These are phyloP conservation scores for Salinomyces thailandicus DNA, from an alignment of 2,329 filamentous ascomycete species.

Conservation along the genomic window DNA sequence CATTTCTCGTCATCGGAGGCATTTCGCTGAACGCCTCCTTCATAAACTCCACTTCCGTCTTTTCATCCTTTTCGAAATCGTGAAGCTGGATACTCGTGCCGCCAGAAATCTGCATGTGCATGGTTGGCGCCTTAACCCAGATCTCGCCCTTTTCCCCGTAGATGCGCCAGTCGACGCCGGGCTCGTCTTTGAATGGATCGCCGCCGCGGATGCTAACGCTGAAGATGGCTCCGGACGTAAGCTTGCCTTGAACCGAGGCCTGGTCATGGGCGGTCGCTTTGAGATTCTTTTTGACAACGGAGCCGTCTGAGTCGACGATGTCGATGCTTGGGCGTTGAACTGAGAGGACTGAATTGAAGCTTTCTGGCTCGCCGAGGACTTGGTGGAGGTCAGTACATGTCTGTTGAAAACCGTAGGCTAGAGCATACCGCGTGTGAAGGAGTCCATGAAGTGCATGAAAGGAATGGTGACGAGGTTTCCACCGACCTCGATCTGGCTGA, in stretches of 20 bases:
- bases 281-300: constrained; percentile 1
- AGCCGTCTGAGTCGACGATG: constrained; percentile 7
- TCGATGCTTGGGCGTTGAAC: constrained; percentile 12
- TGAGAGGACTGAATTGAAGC: constrained; percentile 11
- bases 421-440: too few species aligned
- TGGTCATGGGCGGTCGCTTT: constrained; percentile 18
- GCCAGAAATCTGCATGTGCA: constrained; percentile 11
- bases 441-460: constrained; percentile 9
- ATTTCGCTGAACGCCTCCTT: constrained; percentile 31
- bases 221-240: constrained; percentile 11
- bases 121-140: constrained; percentile 10
- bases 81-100: constrained; percentile 21
- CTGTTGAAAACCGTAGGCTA: constrained; percentile 4
- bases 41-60: constrained; percentile 29
- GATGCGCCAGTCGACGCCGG: constrained; percentile 17
- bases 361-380: constrained; percentile 14
- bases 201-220: constrained; percentile 13
- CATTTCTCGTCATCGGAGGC: constrained; percentile 14
- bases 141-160: constrained; percentile 17
- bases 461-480: constrained; percentile 17
- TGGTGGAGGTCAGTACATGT: constrained; percentile 17
- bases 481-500: constrained; percentile 14
- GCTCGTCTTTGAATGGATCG: constrained; percentile 13
- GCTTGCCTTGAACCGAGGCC: constrained; percentile 14
- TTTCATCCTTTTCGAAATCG: constrained; percentile 19